Evolutionary conservation across 2,329 filamentous ascomycete genomes (phyloP), one percentile per base, ranked within the genome.

Genomic region (Claviceps pusilla): DNA sequence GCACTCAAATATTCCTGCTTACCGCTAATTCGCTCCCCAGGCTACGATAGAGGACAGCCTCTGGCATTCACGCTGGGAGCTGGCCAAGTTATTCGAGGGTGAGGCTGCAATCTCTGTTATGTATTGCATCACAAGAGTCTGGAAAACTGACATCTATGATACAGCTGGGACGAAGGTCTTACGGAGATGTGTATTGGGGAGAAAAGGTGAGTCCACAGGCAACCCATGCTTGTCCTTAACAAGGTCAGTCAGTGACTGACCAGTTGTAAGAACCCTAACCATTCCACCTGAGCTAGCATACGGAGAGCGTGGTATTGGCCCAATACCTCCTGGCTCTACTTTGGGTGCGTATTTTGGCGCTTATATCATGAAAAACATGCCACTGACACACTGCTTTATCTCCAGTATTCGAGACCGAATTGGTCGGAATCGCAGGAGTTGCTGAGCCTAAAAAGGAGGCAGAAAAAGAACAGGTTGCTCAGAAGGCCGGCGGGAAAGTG

Each of bases 181-280:
- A 63, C 93, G 53, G 87, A 87, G 65, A 96, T 97, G 90, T 97
- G 93, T 71, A 86, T 94, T 62, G 91, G 93, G 58, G 91, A 97
- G 76, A 91, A 90, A 76, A 80, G 78, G 76, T 75, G 62, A 71
- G 69, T 62, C 56, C 35, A 42, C 35, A 12, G 19, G 4, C 14
- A 24, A 14, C n/a, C 33, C n/a, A 29, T 2, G 12, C 6, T 10
- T 1, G 19, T 42, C 12, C 11, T 29, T 12, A 11, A 29, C 3
- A 19, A 42, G 29, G 6, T 29, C 43, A 31, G 35, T n/a, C 39
- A 24, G 28, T n/a, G 24, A 42, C 55, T 58, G 43, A 59, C 47
- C 47, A 57, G 53, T 19, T 49, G 43, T 9, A 57, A 79, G 86
- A 62, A 91, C 81, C 54, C 73, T 98, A 68, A 96, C 85, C 24